Percentiles rank a stretch among this genome's conserved stretches.
These are phyloP conservation scores for Achlya hypogyna DNA, from an alignment of 352 stramenopile genomes.

Conservation along the genomic window DNA sequence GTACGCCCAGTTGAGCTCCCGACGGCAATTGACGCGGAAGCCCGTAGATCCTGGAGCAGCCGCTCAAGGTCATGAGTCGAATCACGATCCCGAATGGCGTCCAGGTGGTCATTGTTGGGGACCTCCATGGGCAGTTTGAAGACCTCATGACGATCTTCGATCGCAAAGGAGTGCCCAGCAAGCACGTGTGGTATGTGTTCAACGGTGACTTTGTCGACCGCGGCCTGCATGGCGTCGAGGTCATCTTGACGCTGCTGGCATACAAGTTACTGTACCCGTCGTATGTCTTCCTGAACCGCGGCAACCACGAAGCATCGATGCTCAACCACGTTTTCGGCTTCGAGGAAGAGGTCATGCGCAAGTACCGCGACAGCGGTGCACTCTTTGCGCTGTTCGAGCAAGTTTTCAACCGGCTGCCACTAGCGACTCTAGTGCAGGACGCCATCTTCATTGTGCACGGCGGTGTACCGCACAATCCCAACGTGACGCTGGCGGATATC, in stretches of 20 bases:
- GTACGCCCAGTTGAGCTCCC: conserved; percentile 26
- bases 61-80: conserved; percentile 47
- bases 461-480: conserved; percentile 80
- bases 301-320: conserved; percentile 93
- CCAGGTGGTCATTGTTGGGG: conserved; percentile 86
- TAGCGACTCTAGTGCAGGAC: conserved; percentile 86
- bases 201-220: conserved; percentile 96
- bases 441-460: conserved; percentile 90
- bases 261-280: conserved; percentile 87
- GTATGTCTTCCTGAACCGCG: conserved; percentile 89
- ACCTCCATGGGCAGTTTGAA: conserved; percentile 90
- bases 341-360: conserved; percentile 71
- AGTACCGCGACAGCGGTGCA: conserved; percentile 63
- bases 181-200: conserved; percentile 90
- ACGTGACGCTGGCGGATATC: conserved; percentile 84
- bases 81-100: conserved; percentile 71
- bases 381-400: conserved; percentile 81
- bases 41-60: not conserved
- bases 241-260: conserved; percentile 80
- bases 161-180: conserved; percentile 81
- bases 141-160: conserved; percentile 91
- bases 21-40: no score
- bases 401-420: conserved; percentile 80
- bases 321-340: conserved; percentile 90
- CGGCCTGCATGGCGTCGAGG: conserved; percentile 86